Percentiles rank a stretch among this genome's conserved stretches.
Evolutionary conservation across 2,329 filamentous ascomycete genomes (phyloP).

Genomic region (Diaporthe sp.): DNA sequence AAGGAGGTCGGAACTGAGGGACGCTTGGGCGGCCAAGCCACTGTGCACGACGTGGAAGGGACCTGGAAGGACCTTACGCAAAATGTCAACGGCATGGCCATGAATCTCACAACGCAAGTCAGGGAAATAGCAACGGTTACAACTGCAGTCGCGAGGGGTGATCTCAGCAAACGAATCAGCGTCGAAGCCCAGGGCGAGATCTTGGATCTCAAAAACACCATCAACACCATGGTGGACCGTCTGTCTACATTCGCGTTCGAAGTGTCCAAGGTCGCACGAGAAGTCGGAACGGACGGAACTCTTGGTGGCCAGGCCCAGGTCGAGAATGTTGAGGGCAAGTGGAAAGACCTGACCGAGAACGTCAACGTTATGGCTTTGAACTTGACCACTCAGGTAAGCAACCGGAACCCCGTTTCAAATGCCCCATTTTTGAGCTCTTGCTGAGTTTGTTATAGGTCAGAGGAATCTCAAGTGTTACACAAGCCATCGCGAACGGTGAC

Average conservation of each 20-base stretch:
- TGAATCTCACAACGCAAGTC: slow-evolving; percentile 97
- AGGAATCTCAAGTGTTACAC: slow-evolving; percentile 93
- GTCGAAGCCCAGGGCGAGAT: slow-evolving; percentile 96
- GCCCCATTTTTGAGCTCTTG: background rate
- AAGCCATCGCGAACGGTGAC: slow-evolving; percentile 94
- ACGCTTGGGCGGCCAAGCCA: slow-evolving; percentile 92
- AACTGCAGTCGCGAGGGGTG: slow-evolving; percentile 92
- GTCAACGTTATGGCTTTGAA: slow-evolving; percentile 83
- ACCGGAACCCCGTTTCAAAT: background rate
- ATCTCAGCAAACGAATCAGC: slow-evolving; percentile 95
- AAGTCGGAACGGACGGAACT: slow-evolving; percentile 96
- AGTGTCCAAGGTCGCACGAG: slow-evolving; percentile 93
- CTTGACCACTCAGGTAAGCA: slow-evolving; percentile 71
- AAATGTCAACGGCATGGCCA: slow-evolving; percentile 98
- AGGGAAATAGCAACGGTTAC: slow-evolving; percentile 98
- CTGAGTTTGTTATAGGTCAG: slow-evolving; percentile 70
- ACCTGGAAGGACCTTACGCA: slow-evolving; percentile 97
- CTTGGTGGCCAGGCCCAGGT: slow-evolving; percentile 94
- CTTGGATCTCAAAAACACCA: slow-evolving; percentile 93
- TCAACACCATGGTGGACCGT: slow-evolving; percentile 99
- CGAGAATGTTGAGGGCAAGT: slow-evolving; percentile 95
- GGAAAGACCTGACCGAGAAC: slow-evolving; percentile 95
- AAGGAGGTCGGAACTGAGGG: slow-evolving; percentile 97
- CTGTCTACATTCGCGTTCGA: slow-evolving; percentile 96
- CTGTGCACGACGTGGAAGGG: slow-evolving; percentile 94